Conservation (phyloP, 257 asterid species). For the Lavandula angustifolia region DNA sequence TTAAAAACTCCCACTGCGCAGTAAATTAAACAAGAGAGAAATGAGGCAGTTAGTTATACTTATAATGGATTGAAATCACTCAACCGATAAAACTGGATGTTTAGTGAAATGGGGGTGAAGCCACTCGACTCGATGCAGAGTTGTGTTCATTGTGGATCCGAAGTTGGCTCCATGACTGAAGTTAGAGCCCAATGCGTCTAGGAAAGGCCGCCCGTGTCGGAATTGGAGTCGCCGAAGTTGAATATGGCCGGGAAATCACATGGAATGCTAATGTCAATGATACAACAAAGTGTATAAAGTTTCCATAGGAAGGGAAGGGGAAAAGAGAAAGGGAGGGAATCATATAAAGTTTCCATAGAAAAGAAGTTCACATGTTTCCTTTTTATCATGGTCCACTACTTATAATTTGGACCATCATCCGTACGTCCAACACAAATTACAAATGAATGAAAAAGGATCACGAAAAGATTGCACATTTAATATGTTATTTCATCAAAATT, state of each 20-base stretch:
- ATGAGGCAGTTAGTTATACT: too few species aligned
- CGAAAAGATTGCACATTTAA: too few species aligned
- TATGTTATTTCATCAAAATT: too few species aligned
- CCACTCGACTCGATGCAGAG: constrained; percentile 73
- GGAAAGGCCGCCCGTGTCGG: constrained; percentile 97
- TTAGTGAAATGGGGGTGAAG: constrained; percentile 75
- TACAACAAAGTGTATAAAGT: neutral
- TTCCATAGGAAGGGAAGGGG: constrained; percentile 18
- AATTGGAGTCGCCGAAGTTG: constrained; percentile 95
- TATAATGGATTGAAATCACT: constrained; percentile 55
- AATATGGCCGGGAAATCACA: constrained; percentile 74
- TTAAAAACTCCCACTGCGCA: constrained; percentile 51
- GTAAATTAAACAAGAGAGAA: neutral
- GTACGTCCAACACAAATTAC: too few species aligned
- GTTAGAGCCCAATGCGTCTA: constrained; percentile 85
- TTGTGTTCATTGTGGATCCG: constrained; percentile 82
- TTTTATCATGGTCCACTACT: neutral
- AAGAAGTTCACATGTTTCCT: constrained; percentile 31
- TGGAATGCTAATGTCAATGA: constrained; percentile 22
- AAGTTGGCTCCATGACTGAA: constrained; percentile 89
- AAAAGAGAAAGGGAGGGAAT: neutral
- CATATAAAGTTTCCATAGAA: constrained; percentile 21
- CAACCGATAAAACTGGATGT: constrained; percentile 62
- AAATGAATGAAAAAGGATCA: too few species aligned
- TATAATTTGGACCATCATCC: too few species aligned